Conservation (phyloP, 2,329 filamentous ascomycete genomes). For the Aspergillus nomiae region DNA sequence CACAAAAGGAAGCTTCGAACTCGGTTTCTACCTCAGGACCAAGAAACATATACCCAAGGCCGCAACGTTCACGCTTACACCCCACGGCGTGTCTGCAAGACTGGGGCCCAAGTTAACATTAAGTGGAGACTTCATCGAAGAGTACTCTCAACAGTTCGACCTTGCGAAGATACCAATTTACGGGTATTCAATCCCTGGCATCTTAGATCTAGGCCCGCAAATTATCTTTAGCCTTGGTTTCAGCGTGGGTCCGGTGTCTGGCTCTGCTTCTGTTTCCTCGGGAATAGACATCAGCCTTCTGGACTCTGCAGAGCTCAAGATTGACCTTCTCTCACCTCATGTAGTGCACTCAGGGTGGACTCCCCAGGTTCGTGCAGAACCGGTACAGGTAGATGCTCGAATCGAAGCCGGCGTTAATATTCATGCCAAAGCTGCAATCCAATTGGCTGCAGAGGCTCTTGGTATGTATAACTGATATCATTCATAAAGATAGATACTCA, state of each 20-base stretch:
- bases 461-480: conserved; percentile 8
- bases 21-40: conserved; percentile 22
- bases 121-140: conserved; percentile 19
- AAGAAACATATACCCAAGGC: conserved; percentile 12
- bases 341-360: conserved; percentile 19
- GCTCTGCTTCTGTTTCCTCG: conserved; percentile 19
- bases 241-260: conserved; percentile 21
- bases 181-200: conserved; percentile 21
- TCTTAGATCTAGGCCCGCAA: conserved; percentile 22
- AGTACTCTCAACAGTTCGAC: conserved; percentile 15
- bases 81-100: conserved; percentile 18
- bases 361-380: conserved; percentile 12
- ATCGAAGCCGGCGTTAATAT: conserved; percentile 15
- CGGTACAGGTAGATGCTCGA: conserved; percentile 19
- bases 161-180: conserved; percentile 24
- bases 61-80: conserved; percentile 16
- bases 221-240: conserved; percentile 22
- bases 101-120: conserved; percentile 21
- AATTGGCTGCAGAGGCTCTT: conserved; percentile 14
- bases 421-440: conserved; percentile 18
- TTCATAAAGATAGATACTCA: conserved; percentile 1
- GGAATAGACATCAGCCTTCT: conserved; percentile 21
- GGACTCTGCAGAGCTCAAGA: conserved; percentile 22
- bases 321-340: conserved; percentile 21
- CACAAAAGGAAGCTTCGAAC: conserved; percentile 24